Base-by-base conservation (phyloP, 1,284 basidiomycete genomes). In the Naganishia albida region DNA sequence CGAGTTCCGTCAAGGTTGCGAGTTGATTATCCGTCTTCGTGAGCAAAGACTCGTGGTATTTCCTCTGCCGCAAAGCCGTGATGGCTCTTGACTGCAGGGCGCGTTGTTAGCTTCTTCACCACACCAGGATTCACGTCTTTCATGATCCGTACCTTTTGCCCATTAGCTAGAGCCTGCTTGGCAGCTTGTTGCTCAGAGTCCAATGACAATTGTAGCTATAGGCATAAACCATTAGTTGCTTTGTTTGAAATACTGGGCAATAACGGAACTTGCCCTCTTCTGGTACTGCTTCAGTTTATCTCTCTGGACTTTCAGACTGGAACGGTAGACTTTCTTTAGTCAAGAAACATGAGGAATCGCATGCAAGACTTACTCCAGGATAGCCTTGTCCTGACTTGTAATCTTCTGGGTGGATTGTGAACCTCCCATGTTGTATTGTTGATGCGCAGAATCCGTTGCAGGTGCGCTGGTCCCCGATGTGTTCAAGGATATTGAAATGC, bases 251-350 rank as follows among this genome's bases (percentile, higher is more conserved):
- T 13, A 7, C 10, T 18, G 4, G 6, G 18, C n/a, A 42, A 20
- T 23, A 28, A 62, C 8, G n/a, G 16, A 10, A 68, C 83, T 44
- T 68, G 91, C 95, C 84, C 89, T 88, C 81, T 88, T 91, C 84
- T 95, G 93, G 74, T 98, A 99, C 77, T 94, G 92, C 76, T 86
- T 89, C 68, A 99, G 82, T 77, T 94, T 95, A 79, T 99, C 96
- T 50, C 96, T 84, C 78, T 99, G 95, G 55, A 96, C 80, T 80
- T 99, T 99, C 70, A 99, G 84, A 75, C 93, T 89, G 74, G 2
- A 59, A 30, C 16, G 39, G 12, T 50, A 30, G 20, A 83, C 72
- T 46, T 73, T 67, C 66, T 66, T 64, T 72, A 63, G 69, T 68
- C 63, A 56, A 23, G 23, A 52, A 53, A 42, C 43, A 13, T 40